Base-by-base conservation (phyloP, 2,329 filamentous ascomycete species). In the Aspergillus phoenicis region DNA sequence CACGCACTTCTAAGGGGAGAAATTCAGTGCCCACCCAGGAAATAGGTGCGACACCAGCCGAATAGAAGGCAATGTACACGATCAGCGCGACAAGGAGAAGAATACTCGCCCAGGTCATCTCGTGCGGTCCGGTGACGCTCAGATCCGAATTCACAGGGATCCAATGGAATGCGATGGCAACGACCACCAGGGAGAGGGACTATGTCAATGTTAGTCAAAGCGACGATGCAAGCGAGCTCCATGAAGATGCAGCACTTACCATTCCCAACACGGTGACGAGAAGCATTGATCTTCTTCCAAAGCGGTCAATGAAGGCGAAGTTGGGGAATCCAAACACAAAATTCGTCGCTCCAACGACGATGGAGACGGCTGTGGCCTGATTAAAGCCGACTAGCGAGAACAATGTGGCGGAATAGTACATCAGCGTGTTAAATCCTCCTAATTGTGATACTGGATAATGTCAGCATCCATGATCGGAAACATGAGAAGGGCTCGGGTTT, bases 241-340 rank as follows among this genome's bases (percentile, higher is more conserved):
- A 13, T 13, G 11, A 22, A 43, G 5, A 20, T 17, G 41, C 17
- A 4, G 4, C 11, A 22, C 20, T 7, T 45, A 24, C 47, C 47
- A 51, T 51, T 6, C 47, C 47, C 26, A 30, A 17, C 15, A 51
- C 47, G n/a, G 47, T 51, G 24, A 30, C 13, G 15, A 51, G 28
- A 30, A 51, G 47, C 26, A 51, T 33, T 11, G 26, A 30, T 17
- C 47, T 6, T 30, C 47, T 17, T 20, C 47, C 47, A 30, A 51
- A 51, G 15, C 71, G 72, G 60, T 83, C 81, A 20, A 82, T 77
- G 24, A 81, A 66, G 52, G 78, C 67, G 1, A 83, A 69, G 51
- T 82, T 82, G 49, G 82, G 71, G 57, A 77, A 73, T 0, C 79
- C 82, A 60, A 84, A 82, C 58, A 84, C 64, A 62, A 82, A 84